phyloP scores from a whole-genome alignment of 495 filamentous ascomycete species.

The Neohortaea acidophila region DNA sequence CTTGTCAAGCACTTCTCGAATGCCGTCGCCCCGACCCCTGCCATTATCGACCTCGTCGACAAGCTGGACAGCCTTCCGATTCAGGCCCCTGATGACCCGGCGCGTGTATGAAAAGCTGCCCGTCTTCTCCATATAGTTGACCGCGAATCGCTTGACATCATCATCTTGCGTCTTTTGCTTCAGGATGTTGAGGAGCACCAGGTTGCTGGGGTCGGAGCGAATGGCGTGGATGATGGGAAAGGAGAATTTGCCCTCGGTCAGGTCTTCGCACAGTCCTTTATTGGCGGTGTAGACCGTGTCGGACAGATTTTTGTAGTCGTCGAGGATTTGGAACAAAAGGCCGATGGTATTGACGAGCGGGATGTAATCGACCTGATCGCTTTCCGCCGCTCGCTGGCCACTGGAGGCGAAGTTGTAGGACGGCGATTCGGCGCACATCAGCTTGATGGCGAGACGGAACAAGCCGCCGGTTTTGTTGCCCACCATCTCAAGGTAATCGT shows the following conservation, averaged over 20 bases:
- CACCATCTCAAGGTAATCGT: constrained; percentile 98
- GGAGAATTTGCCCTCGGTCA: constrained; percentile 96
- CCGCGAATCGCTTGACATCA: constrained; percentile 80
- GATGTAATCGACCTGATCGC: constrained; percentile 14
- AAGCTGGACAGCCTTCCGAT: constrained; percentile 47
- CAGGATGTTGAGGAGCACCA: constrained; percentile 78
- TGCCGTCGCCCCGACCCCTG: constrained; percentile 27
- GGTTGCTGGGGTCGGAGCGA: constrained; percentile 59
- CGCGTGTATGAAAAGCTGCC: constrained; percentile 80
- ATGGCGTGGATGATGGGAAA: constrained; percentile 96
- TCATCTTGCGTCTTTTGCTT: constrained; percentile 76
- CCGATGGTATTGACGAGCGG: constrained; percentile 74
- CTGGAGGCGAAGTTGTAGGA: constrained; percentile 3
- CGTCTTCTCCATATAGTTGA: constrained; percentile 79
- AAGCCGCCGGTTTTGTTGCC: constrained; percentile 94
- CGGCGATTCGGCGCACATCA: constrained; percentile 72
- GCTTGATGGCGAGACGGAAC: constrained; percentile 81
- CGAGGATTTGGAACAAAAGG: constrained; percentile 61
- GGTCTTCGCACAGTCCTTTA: constrained; percentile 90
- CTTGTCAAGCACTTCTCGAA: constrained; percentile 38
- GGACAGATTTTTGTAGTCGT: constrained; percentile 86
- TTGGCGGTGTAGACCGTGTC: constrained; percentile 61
- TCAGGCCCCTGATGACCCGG: constrained; percentile 50
- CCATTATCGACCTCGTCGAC: constrained; percentile 50
- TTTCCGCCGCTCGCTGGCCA: not conserved